Conservation (phyloP, 192 early-diverging fungal species). For the Allomyces macrogynus region DNA sequence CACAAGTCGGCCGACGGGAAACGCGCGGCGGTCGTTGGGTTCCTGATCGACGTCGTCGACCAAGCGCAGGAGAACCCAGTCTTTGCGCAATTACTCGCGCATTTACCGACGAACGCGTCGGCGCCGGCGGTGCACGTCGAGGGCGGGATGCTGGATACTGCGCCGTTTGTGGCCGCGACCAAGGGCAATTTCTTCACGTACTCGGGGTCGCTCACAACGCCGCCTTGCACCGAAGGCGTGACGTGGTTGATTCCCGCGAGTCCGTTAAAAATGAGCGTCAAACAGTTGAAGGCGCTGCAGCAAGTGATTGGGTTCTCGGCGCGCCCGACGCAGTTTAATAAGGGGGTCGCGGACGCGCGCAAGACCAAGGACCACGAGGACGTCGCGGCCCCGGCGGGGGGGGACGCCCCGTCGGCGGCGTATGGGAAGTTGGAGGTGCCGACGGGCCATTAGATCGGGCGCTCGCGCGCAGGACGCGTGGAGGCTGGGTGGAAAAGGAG, state of each 20-base stretch:
- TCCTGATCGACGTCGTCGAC: slow-evolving; percentile 20
- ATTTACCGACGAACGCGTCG: slow-evolving; percentile 1
- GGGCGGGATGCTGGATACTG: too few relatives aligned
- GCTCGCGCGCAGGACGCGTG: too few relatives aligned
- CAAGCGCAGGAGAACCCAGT: slow-evolving; percentile 9
- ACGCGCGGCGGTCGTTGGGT: slow-evolving; percentile 19
- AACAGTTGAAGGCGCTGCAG: slow-evolving; percentile 14
- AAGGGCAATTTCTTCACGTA: slow-evolving; percentile 11
- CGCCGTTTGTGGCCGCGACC: too few relatives aligned
- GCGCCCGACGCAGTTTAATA: slow-evolving; percentile 12
- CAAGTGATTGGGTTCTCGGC: slow-evolving; percentile 20
- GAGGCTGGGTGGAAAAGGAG: too few relatives aligned
- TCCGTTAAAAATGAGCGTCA: slow-evolving; percentile 10
- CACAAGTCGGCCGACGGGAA: slow-evolving; percentile 15
- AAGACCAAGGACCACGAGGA: too few relatives aligned
- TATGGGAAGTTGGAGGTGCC: too few relatives aligned
- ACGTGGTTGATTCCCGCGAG: slow-evolving; percentile 23
- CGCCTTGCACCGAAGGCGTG: slow-evolving; percentile 40
- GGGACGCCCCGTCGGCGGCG: too few relatives aligned
- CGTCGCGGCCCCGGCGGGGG: too few relatives aligned
- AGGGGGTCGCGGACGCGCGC: slow-evolving; percentile 1
- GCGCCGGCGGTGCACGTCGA: too few relatives aligned
- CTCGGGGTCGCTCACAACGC: slow-evolving; percentile 34
- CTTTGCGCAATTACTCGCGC: slow-evolving; percentile 8
- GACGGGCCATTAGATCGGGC: too few relatives aligned